A percentile compares a stretch with the other conserved stretches of the same genome.
Evolutionary conservation across 2,329 filamentous ascomycete species (phyloP).

Genomic region (Biscogniauxia mediterranea): DNA sequence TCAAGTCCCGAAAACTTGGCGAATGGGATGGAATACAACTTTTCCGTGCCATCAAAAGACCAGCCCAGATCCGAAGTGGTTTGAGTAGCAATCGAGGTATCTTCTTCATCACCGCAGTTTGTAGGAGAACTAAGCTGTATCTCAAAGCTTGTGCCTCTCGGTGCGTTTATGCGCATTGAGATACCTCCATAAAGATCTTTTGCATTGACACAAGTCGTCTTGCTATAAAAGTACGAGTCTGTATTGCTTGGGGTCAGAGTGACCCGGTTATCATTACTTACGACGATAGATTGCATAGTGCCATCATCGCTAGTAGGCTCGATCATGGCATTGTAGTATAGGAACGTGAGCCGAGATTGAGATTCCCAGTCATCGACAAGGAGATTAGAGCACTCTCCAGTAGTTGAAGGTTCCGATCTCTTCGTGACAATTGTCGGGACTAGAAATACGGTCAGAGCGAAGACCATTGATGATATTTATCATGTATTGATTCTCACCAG

Average conservation of each 20-base stretch:
- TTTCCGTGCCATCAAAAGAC: conserved; percentile 59
- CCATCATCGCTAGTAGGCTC: conserved; percentile 55
- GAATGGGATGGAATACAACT: conserved; percentile 58
- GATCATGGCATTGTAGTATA: conserved; percentile 59
- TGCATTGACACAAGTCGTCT: conserved; percentile 53
- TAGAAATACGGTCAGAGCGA: neutral
- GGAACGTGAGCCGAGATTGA: conserved; percentile 59
- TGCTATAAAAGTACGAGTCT: conserved; percentile 58
- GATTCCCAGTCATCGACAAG: conserved; percentile 61
- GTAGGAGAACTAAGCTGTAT: conserved; percentile 49
- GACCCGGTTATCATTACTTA: conserved; percentile 45
- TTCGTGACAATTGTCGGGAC: neutral
- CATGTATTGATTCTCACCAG: too few relatives aligned
- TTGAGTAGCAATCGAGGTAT: conserved; percentile 36
- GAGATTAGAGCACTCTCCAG: neutral
- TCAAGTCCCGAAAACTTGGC: conserved; percentile 51
- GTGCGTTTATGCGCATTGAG: conserved; percentile 53
- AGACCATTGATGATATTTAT: too few relatives aligned
- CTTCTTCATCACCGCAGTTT: conserved; percentile 41
- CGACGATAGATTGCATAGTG: conserved; percentile 55
- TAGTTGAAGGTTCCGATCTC: neutral
- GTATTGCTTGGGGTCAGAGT: conserved; percentile 49
- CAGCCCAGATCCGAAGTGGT: conserved; percentile 54
- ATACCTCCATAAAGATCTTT: conserved; percentile 52
- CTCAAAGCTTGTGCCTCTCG: conserved; percentile 48